Evolutionary conservation across 2,329 filamentous ascomycete genomes (phyloP).

Genomic region (Penicillium nordicum): DNA sequence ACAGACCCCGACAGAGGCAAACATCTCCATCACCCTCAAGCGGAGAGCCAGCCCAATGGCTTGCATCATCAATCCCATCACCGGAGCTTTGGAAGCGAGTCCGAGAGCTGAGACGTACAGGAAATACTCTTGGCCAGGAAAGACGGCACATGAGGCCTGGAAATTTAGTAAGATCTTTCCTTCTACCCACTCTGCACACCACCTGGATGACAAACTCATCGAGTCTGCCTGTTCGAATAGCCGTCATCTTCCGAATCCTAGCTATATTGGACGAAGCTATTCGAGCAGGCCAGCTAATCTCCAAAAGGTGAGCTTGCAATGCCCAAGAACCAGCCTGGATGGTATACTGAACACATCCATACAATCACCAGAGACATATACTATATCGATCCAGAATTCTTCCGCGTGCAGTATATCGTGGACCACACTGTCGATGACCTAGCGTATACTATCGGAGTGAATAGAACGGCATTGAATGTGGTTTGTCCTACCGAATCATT

Average conservation of each 20-base stretch:
- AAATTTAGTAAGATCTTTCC: constrained; percentile 37
- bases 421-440: constrained; percentile 60
- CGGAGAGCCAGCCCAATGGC: constrained; percentile 20
- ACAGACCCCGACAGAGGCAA: constrained; percentile 26
- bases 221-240: constrained; percentile 33
- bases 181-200: background rate
- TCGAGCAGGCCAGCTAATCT: constrained; percentile 47
- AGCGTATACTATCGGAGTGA: constrained; percentile 57
- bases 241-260: constrained; percentile 54
- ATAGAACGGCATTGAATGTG: constrained; percentile 55
- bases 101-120: constrained; percentile 15
- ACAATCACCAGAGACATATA: constrained; percentile 56
- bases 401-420: constrained; percentile 55
- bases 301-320: constrained; percentile 51
- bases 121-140: constrained; percentile 56
- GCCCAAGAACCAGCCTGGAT: no score
- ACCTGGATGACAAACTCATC: background rate
- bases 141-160: constrained; percentile 55
- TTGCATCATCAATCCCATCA: constrained; percentile 30
- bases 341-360: background rate
- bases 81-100: constrained; percentile 27
- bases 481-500: constrained; percentile 38
- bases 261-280: constrained; percentile 55
- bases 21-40: constrained; percentile 30
- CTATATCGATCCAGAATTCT: constrained; percentile 59